These are phyloP conservation scores for Chrysoporthe cubensis DNA, from an alignment of 2,329 filamentous ascomycete species.

Conservation along the genomic window DNA sequence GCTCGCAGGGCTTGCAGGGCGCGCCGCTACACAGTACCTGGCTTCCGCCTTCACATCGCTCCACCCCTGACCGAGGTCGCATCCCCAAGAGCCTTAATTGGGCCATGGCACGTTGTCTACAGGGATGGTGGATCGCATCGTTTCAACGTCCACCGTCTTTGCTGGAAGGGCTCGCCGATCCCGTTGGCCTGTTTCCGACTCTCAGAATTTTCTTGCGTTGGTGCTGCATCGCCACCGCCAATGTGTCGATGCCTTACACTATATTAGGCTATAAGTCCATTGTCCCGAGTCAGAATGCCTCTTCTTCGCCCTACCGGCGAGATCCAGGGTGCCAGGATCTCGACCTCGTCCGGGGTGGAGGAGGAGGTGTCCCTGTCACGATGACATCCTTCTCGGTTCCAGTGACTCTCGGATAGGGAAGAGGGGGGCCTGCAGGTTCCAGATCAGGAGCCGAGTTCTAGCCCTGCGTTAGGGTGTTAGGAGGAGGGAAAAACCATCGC, in stretches of 20 bases:
- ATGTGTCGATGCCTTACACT: neutral
- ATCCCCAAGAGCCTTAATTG: conserved; percentile 4
- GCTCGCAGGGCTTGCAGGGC: neutral
- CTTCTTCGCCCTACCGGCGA: neutral
- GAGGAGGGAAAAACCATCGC: neutral
- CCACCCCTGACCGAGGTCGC: conserved; percentile 9
- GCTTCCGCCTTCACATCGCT: neutral
- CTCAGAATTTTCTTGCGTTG: neutral
- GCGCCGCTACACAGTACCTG: no score
- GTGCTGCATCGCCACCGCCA: neutral
- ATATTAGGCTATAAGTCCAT: neutral
- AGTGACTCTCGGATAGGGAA: neutral
- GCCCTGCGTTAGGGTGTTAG: neutral
- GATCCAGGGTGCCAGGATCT: neutral
- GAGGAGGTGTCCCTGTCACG: neutral
- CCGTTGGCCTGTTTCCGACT: neutral
- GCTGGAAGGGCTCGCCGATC: neutral
- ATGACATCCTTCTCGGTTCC: neutral
- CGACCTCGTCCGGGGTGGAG: neutral
- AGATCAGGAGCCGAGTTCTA: neutral
- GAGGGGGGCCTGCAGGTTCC: neutral
- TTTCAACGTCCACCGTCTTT: neutral
- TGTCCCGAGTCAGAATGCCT: neutral
- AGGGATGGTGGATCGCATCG: conserved; percentile 3
- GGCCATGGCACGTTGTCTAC: conserved; percentile 4